phyloP scores from a whole-genome alignment of 345 rosid species.

The Tarenaya hassleriana region DNA sequence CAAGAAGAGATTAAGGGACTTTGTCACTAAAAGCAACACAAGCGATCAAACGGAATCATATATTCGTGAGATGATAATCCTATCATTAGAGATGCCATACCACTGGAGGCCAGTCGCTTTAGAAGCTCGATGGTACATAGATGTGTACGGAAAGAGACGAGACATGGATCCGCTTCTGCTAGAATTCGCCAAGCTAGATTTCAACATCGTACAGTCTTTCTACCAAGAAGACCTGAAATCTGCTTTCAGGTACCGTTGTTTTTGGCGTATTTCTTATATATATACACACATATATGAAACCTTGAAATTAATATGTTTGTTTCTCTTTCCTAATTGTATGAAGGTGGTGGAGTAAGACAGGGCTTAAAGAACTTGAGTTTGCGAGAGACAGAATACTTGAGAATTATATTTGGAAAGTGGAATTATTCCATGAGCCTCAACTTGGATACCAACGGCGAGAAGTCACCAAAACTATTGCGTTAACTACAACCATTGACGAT shows the following conservation, averaged over 20 bases:
- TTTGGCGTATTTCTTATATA: background rate
- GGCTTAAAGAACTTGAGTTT: conserved; percentile 25
- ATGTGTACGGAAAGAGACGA: conserved; percentile 23
- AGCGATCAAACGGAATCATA: background rate
- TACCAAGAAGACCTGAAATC: conserved; percentile 40
- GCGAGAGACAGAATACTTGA: conserved; percentile 38
- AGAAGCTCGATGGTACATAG: conserved; percentile 48
- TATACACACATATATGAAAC: background rate
- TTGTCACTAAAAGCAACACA: too few species aligned
- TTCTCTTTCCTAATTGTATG: background rate
- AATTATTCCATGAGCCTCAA: conserved; percentile 25
- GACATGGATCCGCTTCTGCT: conserved; percentile 27
- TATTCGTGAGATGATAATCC: conserved; percentile 23
- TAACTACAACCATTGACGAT: conserved; percentile 31
- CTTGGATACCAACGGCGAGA: conserved; percentile 26
- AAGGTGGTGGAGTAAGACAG: conserved; percentile 39
- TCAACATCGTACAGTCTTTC: conserved; percentile 33
- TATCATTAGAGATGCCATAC: conserved; percentile 31
- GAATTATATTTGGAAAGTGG: conserved; percentile 31
- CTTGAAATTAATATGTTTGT: too few species aligned
- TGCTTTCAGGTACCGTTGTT: conserved; percentile 25
- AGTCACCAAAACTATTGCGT: conserved; percentile 15
- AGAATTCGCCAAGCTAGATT: conserved; percentile 42
- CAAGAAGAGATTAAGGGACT: conserved; percentile 12
- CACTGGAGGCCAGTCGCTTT: conserved; percentile 39